These are phyloP conservation scores for Aureobasidium sp. DNA, from an alignment of 2,329 filamentous ascomycete genomes.

Conservation along the genomic window DNA sequence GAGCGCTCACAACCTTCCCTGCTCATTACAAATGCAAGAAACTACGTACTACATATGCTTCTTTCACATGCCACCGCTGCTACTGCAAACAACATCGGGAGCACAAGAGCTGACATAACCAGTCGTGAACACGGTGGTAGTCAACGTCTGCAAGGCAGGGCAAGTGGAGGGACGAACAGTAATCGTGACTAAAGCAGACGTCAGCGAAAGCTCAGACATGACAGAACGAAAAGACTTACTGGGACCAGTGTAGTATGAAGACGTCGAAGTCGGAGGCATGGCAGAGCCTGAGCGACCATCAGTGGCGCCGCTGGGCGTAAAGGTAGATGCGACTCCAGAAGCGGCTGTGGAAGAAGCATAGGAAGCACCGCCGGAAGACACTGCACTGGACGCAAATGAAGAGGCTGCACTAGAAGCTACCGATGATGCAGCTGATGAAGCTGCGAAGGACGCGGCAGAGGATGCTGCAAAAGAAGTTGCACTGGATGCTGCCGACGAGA, in stretches of 20 bases:
- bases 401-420: constrained; percentile 8
- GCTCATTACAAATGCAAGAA: background rate
- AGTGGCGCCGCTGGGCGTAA: background rate
- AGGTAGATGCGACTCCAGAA: constrained; percentile 14
- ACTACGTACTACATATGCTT: background rate
- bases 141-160: constrained; percentile 6
- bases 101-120: constrained; percentile 3
- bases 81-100: constrained; percentile 2
- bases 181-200: background rate
- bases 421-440: constrained; percentile 7
- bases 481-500: background rate
- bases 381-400: constrained; percentile 10
- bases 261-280: background rate
- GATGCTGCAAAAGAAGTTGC: constrained; percentile 6
- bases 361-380: constrained; percentile 11
- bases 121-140: constrained; percentile 9
- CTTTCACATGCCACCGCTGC: background rate
- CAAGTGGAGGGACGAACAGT: constrained; percentile 10
- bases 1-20: background rate
- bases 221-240: background rate
- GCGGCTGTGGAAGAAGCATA: constrained; percentile 4
- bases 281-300: background rate
- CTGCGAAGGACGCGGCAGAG: constrained; percentile 3
- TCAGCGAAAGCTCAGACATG: background rate
- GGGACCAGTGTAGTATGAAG: constrained; percentile 3